phyloP scores from a whole-genome alignment of 805 yeast genomes.

The Lipomyces sp. region DNA sequence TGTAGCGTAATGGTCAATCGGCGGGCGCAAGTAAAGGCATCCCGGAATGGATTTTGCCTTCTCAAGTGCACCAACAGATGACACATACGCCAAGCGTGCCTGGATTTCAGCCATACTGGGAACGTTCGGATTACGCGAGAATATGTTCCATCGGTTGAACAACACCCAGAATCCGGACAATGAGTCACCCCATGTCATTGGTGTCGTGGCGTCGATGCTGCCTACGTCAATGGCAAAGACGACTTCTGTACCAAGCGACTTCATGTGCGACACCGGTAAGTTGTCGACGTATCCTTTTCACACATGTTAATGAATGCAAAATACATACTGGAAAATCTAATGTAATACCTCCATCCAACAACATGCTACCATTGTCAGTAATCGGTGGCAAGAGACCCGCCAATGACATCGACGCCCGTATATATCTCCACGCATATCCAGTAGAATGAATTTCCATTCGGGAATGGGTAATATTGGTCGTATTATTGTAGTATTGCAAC shows the following conservation, averaged over 20 bases:
- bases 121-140: slow-evolving; percentile 81
- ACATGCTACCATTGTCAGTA: slow-evolving; percentile 87
- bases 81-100: slow-evolving; percentile 88
- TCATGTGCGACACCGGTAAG: slow-evolving; percentile 90
- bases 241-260: slow-evolving; percentile 75
- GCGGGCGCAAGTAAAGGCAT: slow-evolving; percentile 87
- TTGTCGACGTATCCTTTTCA: slow-evolving; percentile 84
- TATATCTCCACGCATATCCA: slow-evolving; percentile 95
- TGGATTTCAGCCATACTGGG: slow-evolving; percentile 97
- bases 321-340: neutral
- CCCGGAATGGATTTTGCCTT: slow-evolving; percentile 83
- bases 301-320: neutral
- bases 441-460: slow-evolving; percentile 91
- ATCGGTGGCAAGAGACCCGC: slow-evolving; percentile 93
- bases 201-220: slow-evolving; percentile 87
- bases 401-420: slow-evolving; percentile 93
- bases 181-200: slow-evolving; percentile 90
- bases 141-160: slow-evolving; percentile 85
- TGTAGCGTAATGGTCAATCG: slow-evolving; percentile 89
- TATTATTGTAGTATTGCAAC: slow-evolving; percentile 85
- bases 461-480: slow-evolving; percentile 93
- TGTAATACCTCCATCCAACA: slow-evolving; percentile 69
- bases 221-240: slow-evolving; percentile 97
- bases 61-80: slow-evolving; percentile 91
- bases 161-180: slow-evolving; percentile 87